Evolutionary conservation across 2,329 filamentous ascomycete species (phyloP).

Genomic region (Teratosphaeria zuluensis): DNA sequence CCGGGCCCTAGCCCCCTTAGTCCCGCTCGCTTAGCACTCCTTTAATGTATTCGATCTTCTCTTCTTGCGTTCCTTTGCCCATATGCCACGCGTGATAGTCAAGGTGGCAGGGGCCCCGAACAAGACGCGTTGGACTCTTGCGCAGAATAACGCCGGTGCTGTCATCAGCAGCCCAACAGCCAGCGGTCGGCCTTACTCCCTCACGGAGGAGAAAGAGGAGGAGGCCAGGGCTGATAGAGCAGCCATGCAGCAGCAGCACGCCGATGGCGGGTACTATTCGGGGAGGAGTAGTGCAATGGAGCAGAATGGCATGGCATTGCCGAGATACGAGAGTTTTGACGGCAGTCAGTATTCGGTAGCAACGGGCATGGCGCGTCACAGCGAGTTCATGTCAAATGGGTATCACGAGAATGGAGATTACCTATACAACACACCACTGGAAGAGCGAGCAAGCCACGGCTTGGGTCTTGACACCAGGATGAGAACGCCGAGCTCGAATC

Average conservation of each 20-base stretch:
- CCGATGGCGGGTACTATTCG: slow-evolving; percentile 11
- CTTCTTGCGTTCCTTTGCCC: not conserved
- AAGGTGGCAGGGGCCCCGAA: slow-evolving; percentile 13
- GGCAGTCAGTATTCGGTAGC: slow-evolving; percentile 18
- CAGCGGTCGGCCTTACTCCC: slow-evolving; percentile 2
- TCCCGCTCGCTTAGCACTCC: slow-evolving; percentile 41
- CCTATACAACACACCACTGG: slow-evolving; percentile 14
- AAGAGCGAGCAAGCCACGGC: slow-evolving; percentile 16
- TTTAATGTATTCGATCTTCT: not conserved
- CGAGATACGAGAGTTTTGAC: slow-evolving; percentile 20
- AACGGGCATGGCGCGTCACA: not conserved
- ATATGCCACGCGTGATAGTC: slow-evolving; percentile 14
- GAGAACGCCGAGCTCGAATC: slow-evolving; percentile 13
- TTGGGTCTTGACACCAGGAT: slow-evolving; percentile 20
- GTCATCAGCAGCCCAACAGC: not conserved
- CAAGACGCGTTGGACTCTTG: slow-evolving; percentile 13
- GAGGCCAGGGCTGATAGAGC: not conserved
- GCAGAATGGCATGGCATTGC: slow-evolving; percentile 4
- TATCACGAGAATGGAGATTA: slow-evolving; percentile 14
- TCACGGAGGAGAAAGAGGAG: slow-evolving; percentile 1
- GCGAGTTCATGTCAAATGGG: not conserved
- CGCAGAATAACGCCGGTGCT: slow-evolving; percentile 5
- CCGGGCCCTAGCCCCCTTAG: not conserved
- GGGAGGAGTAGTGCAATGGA: slow-evolving; percentile 6
- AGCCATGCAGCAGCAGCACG: slow-evolving; percentile 18